Evolutionary conservation across 352 stramenopile species (phyloP).

Genomic region (Phytopythium cucurbitacearum): DNA sequence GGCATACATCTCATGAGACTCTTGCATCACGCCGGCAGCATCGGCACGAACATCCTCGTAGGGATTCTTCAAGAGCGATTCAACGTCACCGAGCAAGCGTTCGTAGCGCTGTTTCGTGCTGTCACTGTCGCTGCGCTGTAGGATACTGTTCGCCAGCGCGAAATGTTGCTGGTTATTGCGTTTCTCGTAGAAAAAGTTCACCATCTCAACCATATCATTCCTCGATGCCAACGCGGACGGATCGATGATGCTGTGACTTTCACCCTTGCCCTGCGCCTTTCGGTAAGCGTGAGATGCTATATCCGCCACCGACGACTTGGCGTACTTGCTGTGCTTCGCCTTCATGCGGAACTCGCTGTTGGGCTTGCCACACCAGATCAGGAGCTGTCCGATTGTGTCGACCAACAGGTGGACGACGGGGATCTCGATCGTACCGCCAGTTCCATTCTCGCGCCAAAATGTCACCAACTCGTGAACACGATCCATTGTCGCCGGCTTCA

Average conservation of each 20-base stretch:
- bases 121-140: slow-evolving; percentile 15
- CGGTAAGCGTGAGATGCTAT: slow-evolving; percentile 41
- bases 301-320: slow-evolving; percentile 45
- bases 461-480: slow-evolving; percentile 31
- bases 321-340: slow-evolving; percentile 46
- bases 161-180: slow-evolving; percentile 64
- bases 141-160: slow-evolving; percentile 40
- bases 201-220: slow-evolving; percentile 66
- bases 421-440: slow-evolving; percentile 45
- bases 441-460: slow-evolving; percentile 48
- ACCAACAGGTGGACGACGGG: slow-evolving; percentile 42
- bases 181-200: slow-evolving; percentile 56
- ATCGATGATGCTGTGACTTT: slow-evolving; percentile 7
- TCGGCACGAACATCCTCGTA: slow-evolving; percentile 47
- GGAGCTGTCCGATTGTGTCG: too few relatives aligned
- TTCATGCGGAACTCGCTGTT: slow-evolving; percentile 35
- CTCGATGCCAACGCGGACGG: slow-evolving; percentile 31
- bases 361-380: slow-evolving; percentile 45
- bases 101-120: slow-evolving; percentile 30
- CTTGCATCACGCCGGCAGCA: slow-evolving; percentile 41
- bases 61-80: slow-evolving; percentile 44
- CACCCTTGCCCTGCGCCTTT: slow-evolving; percentile 10
- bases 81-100: slow-evolving; percentile 37
- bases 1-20: slow-evolving; percentile 7
- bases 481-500: slow-evolving; percentile 43